These are phyloP conservation scores for Bjerkandera adusta DNA, from an alignment of 1,284 basidiomycete species.

Conservation along the genomic window DNA sequence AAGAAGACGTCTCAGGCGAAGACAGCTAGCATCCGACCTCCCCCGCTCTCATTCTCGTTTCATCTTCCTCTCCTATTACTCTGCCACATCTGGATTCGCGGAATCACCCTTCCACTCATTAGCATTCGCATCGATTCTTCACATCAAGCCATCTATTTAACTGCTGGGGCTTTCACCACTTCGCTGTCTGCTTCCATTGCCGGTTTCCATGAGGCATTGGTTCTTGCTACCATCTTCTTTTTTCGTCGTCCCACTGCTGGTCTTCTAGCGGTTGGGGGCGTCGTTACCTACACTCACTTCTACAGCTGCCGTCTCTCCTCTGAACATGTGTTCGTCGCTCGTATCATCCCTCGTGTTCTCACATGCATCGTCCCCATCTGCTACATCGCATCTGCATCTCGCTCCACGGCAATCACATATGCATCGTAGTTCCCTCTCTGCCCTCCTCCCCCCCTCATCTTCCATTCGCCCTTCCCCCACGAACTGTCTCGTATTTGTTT, in stretches of 20 bases:
- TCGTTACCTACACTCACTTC: too few relatives aligned
- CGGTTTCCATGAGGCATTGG: too few relatives aligned
- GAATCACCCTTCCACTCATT: slow-evolving; percentile 15
- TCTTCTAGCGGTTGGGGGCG: slow-evolving; percentile 1
- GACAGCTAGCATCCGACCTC: slow-evolving; percentile 24
- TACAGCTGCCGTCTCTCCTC: too few relatives aligned
- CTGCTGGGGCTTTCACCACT: too few relatives aligned
- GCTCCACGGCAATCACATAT: neutral
- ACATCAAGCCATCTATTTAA: neutral
- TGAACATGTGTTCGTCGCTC: slow-evolving; percentile 4
- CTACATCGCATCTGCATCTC: neutral
- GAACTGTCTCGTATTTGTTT: neutral
- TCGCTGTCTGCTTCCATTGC: too few relatives aligned
- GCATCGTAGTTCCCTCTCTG: neutral
- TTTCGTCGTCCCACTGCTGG: slow-evolving; percentile 2
- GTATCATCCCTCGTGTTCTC: neutral
- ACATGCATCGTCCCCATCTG: slow-evolving; percentile 1
- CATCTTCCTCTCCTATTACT: slow-evolving; percentile 16
- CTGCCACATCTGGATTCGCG: slow-evolving; percentile 17
- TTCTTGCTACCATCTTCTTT: slow-evolving; percentile 6
- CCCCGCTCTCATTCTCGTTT: slow-evolving; percentile 10
- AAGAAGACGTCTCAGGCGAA: slow-evolving; percentile 33
- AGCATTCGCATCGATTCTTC: neutral
- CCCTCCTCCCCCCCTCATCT: neutral
- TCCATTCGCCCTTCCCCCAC: neutral